A percentile compares a stretch with the other conserved stretches of the same genome.
These are phyloP conservation scores for Extremus antarcticus DNA, from an alignment of 495 filamentous ascomycete genomes.

Conservation along the genomic window DNA sequence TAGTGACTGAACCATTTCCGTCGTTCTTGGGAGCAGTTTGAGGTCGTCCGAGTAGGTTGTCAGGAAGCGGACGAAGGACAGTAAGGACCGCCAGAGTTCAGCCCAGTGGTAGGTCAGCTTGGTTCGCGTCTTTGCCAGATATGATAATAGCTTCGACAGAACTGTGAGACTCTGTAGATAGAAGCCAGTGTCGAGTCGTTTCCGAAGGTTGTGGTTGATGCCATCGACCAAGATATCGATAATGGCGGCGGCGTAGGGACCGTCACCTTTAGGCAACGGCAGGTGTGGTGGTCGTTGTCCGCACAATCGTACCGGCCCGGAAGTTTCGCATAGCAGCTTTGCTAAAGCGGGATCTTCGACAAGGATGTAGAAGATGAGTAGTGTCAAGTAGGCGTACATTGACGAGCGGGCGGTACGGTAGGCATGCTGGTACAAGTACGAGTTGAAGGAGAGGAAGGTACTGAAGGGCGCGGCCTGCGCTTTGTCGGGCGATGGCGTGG, in stretches of 20 bases:
- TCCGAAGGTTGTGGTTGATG: conserved; percentile 85
- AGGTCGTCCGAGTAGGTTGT: conserved; percentile 74
- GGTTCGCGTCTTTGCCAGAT: conserved; percentile 49
- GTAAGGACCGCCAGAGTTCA: conserved; percentile 81
- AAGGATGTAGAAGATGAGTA: conserved; percentile 74
- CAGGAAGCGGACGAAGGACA: conserved; percentile 83
- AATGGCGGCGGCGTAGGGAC: conserved; percentile 51
- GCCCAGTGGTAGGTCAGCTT: conserved; percentile 74
- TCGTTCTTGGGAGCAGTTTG: conserved; percentile 45
- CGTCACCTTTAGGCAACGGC: conserved; percentile 58
- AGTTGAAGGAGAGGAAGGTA: conserved; percentile 75
- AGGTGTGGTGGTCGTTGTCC: conserved; percentile 82
- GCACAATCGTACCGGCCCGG: conserved; percentile 67
- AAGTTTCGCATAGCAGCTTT: conserved; percentile 73
- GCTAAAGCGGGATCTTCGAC: conserved; percentile 78
- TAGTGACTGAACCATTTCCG: conserved; percentile 55
- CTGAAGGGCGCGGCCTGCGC: conserved; percentile 65
- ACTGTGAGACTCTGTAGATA: conserved; percentile 46
- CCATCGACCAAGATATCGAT: conserved; percentile 81
- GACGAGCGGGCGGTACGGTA: conserved; percentile 68
- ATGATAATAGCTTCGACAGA: conserved; percentile 44
- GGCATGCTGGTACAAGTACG: conserved; percentile 88
- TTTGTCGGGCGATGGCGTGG: conserved; percentile 44
- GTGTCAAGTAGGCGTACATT: conserved; percentile 69
- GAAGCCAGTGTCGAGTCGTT: conserved; percentile 70